Percentiles rank a stretch among this genome's conserved stretches.
These are phyloP conservation scores for Chernovozyma aurita DNA, from an alignment of 1,139 yeast species.

Conservation along the genomic window DNA sequence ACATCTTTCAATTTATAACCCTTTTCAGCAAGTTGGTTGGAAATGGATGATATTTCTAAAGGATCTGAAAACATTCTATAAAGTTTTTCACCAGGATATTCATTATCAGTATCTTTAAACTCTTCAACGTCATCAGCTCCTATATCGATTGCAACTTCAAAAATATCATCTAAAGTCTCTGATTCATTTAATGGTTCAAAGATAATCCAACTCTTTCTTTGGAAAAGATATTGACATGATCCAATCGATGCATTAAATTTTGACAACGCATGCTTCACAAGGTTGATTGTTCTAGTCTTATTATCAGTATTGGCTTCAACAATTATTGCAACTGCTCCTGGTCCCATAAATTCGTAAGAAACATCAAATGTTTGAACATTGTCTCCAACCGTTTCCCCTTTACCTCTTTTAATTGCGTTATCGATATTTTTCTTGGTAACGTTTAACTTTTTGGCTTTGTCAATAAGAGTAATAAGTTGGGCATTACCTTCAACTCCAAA, in stretches of 20 bases:
- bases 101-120: conserved; percentile 36
- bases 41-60: conserved; percentile 54
- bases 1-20: conserved; percentile 66
- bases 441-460: conserved; percentile 71
- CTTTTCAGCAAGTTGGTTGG: conserved; percentile 48
- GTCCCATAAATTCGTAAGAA: conserved; percentile 89
- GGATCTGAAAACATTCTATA: conserved; percentile 54
- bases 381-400: conserved; percentile 45
- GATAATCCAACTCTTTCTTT: conserved; percentile 67
- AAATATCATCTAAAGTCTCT: conserved; percentile 53
- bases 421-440: conserved; percentile 84
- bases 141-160: conserved; percentile 70
- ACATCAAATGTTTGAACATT: conserved; percentile 35
- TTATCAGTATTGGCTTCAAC: conserved; percentile 88
- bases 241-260: conserved; percentile 68
- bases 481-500: conserved; percentile 62
- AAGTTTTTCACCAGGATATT: conserved; percentile 37
- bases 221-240: conserved; percentile 76
- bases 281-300: conserved; percentile 74
- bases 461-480: conserved; percentile 69
- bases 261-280: conserved; percentile 70
- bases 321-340: conserved; percentile 83
- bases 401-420: conserved; percentile 79
- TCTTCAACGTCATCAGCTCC: conserved; percentile 83
- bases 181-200: conserved; percentile 37